These are phyloP conservation scores for Talaromyces sp. DNA, from an alignment of 2,329 filamentous ascomycete genomes.

Conservation along the genomic window DNA sequence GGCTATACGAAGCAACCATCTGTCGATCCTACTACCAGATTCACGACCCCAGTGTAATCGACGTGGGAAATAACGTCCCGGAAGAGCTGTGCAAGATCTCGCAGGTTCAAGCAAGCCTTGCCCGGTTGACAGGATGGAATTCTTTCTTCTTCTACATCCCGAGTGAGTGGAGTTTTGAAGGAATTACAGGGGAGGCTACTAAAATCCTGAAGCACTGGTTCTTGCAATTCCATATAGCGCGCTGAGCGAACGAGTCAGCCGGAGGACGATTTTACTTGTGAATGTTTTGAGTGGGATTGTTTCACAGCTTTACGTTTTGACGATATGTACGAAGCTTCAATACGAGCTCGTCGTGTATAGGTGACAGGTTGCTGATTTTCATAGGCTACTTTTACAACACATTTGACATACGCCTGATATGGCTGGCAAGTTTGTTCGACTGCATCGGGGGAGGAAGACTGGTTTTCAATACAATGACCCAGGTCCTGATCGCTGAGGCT, in stretches of 20 bases:
- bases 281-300: background rate
- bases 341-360: background rate
- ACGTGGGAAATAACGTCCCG: background rate
- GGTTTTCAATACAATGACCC: background rate
- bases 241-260: background rate
- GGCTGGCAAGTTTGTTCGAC: background rate
- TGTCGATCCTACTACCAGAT: background rate
- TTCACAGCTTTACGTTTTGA: background rate
- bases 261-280: background rate
- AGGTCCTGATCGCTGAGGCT: background rate
- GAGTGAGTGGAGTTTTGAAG: background rate
- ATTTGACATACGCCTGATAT: constrained; percentile 1
- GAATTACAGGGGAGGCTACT: background rate
- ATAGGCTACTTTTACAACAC: constrained; percentile 4
- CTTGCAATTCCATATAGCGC: background rate
- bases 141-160: background rate
- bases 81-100: constrained; percentile 2
- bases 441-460: background rate
- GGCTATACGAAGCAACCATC: background rate
- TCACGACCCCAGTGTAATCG: background rate
- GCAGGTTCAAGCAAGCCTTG: background rate
- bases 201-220: background rate
- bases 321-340: background rate
- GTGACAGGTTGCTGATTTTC: background rate
- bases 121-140: constrained; percentile 2